Percentiles rank a stretch among this genome's conserved stretches.
Conservation (phyloP, 306 rosid genomes). For the Luffa acutangula region DNA sequence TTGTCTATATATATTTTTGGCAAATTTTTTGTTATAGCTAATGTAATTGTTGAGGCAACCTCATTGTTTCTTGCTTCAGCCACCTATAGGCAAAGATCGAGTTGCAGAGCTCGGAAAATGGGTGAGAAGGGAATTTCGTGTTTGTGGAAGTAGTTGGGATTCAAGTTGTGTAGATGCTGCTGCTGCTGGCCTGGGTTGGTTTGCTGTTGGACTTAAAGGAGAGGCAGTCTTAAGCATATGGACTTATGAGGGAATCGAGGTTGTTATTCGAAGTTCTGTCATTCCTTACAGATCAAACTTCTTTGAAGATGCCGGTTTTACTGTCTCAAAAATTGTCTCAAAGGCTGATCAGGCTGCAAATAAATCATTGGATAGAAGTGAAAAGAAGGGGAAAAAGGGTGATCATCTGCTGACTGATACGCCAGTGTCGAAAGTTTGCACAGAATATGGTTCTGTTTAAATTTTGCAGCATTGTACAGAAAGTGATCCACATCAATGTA, state of each 20-base stretch:
- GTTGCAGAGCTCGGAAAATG: constrained; percentile 76
- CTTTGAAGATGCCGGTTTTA: constrained; percentile 75
- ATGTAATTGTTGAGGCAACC: background rate
- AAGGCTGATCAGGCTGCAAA: constrained; percentile 54
- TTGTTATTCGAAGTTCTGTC: constrained; percentile 58
- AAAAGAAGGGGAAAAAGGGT: constrained; percentile 25
- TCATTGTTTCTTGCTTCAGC: constrained; percentile 39
- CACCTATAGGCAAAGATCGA: constrained; percentile 65
- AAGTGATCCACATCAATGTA: background rate
- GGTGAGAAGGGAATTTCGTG: constrained; percentile 51
- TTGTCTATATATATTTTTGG: too few relatives aligned
- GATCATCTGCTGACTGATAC: constrained; percentile 14
- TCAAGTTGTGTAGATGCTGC: constrained; percentile 82
- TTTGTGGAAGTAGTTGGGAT: constrained; percentile 74
- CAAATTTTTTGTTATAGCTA: background rate
- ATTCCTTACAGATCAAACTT: constrained; percentile 49
- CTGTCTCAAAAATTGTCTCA: constrained; percentile 73
- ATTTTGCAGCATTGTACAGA: background rate
- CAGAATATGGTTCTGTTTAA: background rate
- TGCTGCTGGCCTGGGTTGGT: constrained; percentile 89
- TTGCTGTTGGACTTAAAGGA: constrained; percentile 84
- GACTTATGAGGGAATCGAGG: constrained; percentile 80
- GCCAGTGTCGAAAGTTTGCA: background rate
- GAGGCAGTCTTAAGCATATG: constrained; percentile 63
- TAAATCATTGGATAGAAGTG: constrained; percentile 28